A percentile compares a stretch with the other conserved stretches of the same genome.
Evolutionary conservation across 129 eudicot genomes (phyloP).

Genomic region (Tagetes patula): DNA sequence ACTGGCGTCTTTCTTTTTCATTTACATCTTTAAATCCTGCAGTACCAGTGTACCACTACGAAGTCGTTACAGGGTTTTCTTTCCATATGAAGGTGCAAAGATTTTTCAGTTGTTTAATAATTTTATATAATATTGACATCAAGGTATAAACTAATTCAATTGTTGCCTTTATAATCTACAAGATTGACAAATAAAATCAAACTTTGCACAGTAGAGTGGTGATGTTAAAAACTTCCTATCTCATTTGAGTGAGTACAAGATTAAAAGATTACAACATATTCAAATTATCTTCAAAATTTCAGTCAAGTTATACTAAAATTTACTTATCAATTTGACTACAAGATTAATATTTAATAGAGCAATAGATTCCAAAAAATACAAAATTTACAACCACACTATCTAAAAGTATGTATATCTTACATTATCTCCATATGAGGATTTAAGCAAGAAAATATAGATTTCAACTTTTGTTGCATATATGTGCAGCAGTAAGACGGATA

Average conservation of each 20-base stretch:
- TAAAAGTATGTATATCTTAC: background rate
- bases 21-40: slow-evolving; percentile 82
- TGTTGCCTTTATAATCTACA: background rate
- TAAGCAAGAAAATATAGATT: background rate
- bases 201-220: background rate
- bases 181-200: background rate
- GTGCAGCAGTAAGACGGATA: background rate
- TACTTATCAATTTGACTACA: background rate
- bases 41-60: background rate
- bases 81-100: background rate
- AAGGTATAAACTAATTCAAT: background rate
- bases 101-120: background rate
- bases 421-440: background rate
- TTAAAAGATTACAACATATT: background rate
- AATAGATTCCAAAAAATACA: no score
- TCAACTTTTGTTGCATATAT: background rate
- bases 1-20: slow-evolving; percentile 83
- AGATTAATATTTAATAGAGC: no score
- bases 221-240: background rate
- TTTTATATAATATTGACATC: background rate
- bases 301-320: background rate
- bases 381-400: background rate
- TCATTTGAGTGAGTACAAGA: background rate
- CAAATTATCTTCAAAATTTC: background rate
- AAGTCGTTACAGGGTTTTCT: background rate